Evolutionary conservation across 2,329 filamentous ascomycete genomes (phyloP), one percentile per base, ranked within the genome.

Genomic region (Trichoderma hamatum): DNA sequence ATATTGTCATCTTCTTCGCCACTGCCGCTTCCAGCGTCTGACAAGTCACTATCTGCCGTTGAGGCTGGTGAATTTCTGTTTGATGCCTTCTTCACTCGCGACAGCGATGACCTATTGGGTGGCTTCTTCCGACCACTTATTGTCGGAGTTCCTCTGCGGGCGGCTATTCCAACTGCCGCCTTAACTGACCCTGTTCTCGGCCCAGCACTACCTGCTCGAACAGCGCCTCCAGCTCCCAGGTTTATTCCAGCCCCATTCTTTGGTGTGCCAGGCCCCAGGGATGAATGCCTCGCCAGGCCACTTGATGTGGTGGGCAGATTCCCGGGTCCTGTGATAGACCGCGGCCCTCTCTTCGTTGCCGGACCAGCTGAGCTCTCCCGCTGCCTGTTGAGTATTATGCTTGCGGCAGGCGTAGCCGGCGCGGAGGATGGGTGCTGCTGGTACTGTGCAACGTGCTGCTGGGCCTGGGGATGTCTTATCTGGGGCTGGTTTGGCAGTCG

Each of bases 41-140:
- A 90, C 51, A 90, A 82, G 74, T 90, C 88, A 73, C 87, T 89
- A 70, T 90, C 88, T 62, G 84, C 87, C 6, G 86, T 87, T 4
- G 88, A 89, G 5, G 86, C 87, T 3, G 88, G 87, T 2, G 88
- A 90, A 71, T 87, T 88, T 76, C 88, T 86, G 56, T 81, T 83
- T 54, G 80, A 80, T 19, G 80, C 85, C 72, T 86, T 88, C 78
- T 90, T 90, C 30, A 90, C 84, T 34, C 88, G 85, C 28, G 87
- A 89, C 3, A 90, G 79, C 11, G 84, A 85, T n/a, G 88, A 90
- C 74, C 90, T 90, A 72, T 81, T 84, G 46, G 80, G 71, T 70
- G 82, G 80, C 76, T 85, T 86, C 75, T 86, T 86, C 64, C 84
- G 82, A n/a, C 76, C 75, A 16, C 75, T 71, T 1, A 76, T 76